Base-by-base conservation (phyloP, 1,284 basidiomycete genomes). In the Austropuccinia psidii region DNA sequence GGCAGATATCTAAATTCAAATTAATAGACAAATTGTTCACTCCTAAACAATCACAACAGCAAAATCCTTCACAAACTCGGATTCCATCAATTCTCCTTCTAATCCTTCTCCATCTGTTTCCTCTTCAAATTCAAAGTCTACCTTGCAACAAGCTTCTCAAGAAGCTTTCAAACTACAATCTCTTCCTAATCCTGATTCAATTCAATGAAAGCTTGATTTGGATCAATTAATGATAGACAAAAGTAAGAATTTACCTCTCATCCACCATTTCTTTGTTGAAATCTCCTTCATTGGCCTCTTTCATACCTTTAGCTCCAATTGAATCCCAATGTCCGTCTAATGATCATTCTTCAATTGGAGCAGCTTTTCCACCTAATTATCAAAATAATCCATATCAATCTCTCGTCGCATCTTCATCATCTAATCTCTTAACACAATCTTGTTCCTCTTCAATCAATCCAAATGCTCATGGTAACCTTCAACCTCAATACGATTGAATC, bases 391-490 rank as follows among this genome's bases (percentile, higher is more conserved):
- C 41, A 45, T 11, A 11, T 45, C 41, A 45, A 45, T n/a, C 41
- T n/a, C 11, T 45, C 41, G 41, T 11, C n/a, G 11, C 41, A 45
- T 45, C 41, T 45, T n/a, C 41, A n/a, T n/a, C 11, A 45, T n/a
- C 19, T 24, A 3, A 49, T 19, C 24, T 4, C 24, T 49, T 3
- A 24, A 17, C n/a, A 21, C 52, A 55, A 31, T 31, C 65, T 24
- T 67, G 49, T 9, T 29, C 50, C 65, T 67, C 65, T 2, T 67
- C 50, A 41, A 47, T 54, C 65, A 35, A 41, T 41, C 41, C 50
- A 24, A n/a, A n/a, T n/a, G n/a, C n/a, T n/a, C n/a, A n/a, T n/a
- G n/a, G n/a, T n/a, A n/a, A 35, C 50, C 29, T 54, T 52, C 50
- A 24, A 19, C 9, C 13, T 24, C 17, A 24, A 19, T 37, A 37